These are phyloP conservation scores for Teratosphaeria gauchensis DNA, from an alignment of 2,329 filamentous ascomycete species.

Conservation along the genomic window DNA sequence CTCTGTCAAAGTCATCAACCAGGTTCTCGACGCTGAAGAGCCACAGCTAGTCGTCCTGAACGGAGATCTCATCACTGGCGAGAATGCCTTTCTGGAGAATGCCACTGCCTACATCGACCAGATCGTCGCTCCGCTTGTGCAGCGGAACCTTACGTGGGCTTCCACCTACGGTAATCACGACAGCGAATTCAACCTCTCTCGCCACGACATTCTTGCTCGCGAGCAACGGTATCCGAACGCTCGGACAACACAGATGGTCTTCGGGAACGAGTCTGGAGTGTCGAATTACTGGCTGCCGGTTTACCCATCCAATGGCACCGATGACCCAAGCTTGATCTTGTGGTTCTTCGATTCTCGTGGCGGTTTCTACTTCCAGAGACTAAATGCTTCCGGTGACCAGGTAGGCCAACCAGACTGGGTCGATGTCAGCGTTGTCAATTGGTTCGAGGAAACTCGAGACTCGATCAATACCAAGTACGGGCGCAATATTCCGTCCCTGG, in stretches of 20 bases:
- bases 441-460: slow-evolving; percentile 32
- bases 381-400: slow-evolving; percentile 14
- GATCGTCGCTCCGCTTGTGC: slow-evolving; percentile 49
- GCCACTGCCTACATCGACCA: slow-evolving; percentile 49
- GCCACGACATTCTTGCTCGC: slow-evolving; percentile 30
- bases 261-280: slow-evolving; percentile 30
- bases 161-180: slow-evolving; percentile 67
- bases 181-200: slow-evolving; percentile 48
- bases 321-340: slow-evolving; percentile 41
- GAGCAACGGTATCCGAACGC: slow-evolving; percentile 30
- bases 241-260: slow-evolving; percentile 37
- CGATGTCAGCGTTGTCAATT: slow-evolving; percentile 33
- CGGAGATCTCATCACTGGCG: slow-evolving; percentile 62
- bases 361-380: slow-evolving; percentile 42
- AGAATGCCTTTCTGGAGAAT: slow-evolving; percentile 49
- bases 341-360: slow-evolving; percentile 66
- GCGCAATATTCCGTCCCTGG: slow-evolving; percentile 37
- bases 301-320: slow-evolving; percentile 35
- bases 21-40: slow-evolving; percentile 47
- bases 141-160: slow-evolving; percentile 50
- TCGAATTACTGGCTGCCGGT: slow-evolving; percentile 49
- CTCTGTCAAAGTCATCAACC: slow-evolving; percentile 47
- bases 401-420: slow-evolving; percentile 36
- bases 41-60: slow-evolving; percentile 58
- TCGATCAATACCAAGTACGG: slow-evolving; percentile 8